Evolutionary conservation across 2,329 filamentous ascomycete species (phyloP).

Genomic region (Pseudomassariella vexata): DNA sequence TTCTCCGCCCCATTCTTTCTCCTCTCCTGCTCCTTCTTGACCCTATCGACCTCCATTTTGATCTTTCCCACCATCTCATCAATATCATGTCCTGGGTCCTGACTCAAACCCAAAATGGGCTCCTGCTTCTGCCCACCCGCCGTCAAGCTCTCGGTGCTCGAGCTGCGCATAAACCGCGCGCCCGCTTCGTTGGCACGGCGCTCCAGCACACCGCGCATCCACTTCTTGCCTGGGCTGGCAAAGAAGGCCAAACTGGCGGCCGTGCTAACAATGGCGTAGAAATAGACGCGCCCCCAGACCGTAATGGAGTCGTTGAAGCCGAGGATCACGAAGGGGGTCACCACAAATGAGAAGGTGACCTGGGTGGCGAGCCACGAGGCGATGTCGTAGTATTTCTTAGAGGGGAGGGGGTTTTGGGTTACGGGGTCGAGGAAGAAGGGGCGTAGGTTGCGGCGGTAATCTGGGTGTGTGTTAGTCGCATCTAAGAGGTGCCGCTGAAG

Average conservation of each 20-base stretch:
- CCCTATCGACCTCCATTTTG: slow-evolving; percentile 63
- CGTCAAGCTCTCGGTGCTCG: slow-evolving; percentile 52
- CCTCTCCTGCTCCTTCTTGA: slow-evolving; percentile 35
- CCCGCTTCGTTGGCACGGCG: slow-evolving; percentile 44
- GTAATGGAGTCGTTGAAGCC: slow-evolving; percentile 62
- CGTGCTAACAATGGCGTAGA: slow-evolving; percentile 72
- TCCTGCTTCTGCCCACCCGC: slow-evolving; percentile 32
- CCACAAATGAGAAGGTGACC: slow-evolving; percentile 75
- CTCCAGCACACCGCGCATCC: slow-evolving; percentile 53
- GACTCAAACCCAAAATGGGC: slow-evolving; percentile 71
- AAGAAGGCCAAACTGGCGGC: slow-evolving; percentile 66
- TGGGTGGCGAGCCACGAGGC: slow-evolving; percentile 73
- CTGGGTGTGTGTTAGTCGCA: slow-evolving; percentile 37
- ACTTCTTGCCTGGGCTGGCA: slow-evolving; percentile 65
- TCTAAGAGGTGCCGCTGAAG: not conserved
- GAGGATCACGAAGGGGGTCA: slow-evolving; percentile 80
- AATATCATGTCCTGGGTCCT: slow-evolving; percentile 69
- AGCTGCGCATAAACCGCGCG: slow-evolving; percentile 39
- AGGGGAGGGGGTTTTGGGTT: slow-evolving; percentile 59
- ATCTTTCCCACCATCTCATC: slow-evolving; percentile 75
- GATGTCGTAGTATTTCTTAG: slow-evolving; percentile 84
- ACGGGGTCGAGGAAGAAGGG: slow-evolving; percentile 87
- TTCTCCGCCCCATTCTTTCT: slow-evolving; percentile 13
- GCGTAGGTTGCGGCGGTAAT: slow-evolving; percentile 81
- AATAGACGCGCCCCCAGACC: slow-evolving; percentile 84